Base-by-base conservation (phyloP, 148 eudicot genomes). In the Camellia sinensis region DNA sequence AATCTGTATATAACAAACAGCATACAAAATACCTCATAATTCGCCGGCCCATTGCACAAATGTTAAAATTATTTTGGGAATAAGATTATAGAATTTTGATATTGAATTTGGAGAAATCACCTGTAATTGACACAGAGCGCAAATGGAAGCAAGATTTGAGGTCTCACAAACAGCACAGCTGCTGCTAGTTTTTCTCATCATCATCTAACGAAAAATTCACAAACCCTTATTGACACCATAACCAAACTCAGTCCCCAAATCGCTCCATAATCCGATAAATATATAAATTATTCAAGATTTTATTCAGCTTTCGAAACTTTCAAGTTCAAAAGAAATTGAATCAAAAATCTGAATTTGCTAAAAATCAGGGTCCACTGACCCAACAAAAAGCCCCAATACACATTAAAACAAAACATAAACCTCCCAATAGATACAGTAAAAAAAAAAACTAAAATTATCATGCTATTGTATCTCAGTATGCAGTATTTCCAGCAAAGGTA, bases 91-190 rank as follows among this genome's bases (percentile, higher is more conserved):
- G 13, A 7, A 6, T 11, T 5, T 0, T 3, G 73, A 4, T 8
- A 78, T 15, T 1, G 59, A 3, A 52, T 18, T 14, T 56, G n/a
- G 7, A 68, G 74, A 66, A n/a, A 64, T 56, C 82, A 94, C 98
- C 98, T 90, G 85, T 81, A 91, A 88, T 91, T 93, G 45, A 91
- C 95, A 52, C 97, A 93, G 78, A 80, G 91, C 53, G 74, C 98
- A 94, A 61, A 94, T 79, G 19, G 98, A 92, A 82, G 97, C 89
- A 67, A 90, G 87, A 80, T 92, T 94, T 0, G 89, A 86, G 84
- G 76, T 89, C 80, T 94, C 98, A 73, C 98, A 94, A 1, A 94
- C 81, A 53, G 87, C 92, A 78, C 98, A 94, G 74, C 85, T 78
- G 74, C 85, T 78, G 73, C 86, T 84, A 70, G 87, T 29, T 85